A percentile compares a stretch with the other conserved stretches of the same genome.
phyloP scores from a whole-genome alignment of 2,329 filamentous ascomycete species.

The Ceratocystis colombiana region DNA sequence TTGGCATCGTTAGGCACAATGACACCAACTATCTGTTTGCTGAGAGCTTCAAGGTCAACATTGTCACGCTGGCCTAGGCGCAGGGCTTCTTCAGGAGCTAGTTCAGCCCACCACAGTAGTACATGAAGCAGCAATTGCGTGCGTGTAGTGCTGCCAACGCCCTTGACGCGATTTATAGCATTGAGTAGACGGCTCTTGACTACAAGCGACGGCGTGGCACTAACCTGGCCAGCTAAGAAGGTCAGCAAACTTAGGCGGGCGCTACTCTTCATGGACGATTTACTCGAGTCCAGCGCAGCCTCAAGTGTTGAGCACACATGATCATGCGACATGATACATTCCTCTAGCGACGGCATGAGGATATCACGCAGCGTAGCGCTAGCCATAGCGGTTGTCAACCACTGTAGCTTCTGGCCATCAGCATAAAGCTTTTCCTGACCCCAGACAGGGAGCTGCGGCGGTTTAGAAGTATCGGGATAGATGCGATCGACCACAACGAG shows the following conservation, averaged over 20 bases:
- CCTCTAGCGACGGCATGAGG: slow-evolving; percentile 68
- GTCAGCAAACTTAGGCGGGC: slow-evolving; percentile 55
- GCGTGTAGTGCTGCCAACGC: slow-evolving; percentile 57
- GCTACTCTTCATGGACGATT: slow-evolving; percentile 47
- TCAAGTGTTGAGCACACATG: slow-evolving; percentile 57
- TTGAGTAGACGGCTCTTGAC: slow-evolving; percentile 65
- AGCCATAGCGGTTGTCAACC: slow-evolving; percentile 49
- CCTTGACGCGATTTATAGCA: slow-evolving; percentile 61
- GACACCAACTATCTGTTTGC: slow-evolving; percentile 41
- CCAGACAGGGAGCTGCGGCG: slow-evolving; percentile 42
- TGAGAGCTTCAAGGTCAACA: slow-evolving; percentile 36
- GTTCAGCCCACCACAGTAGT: slow-evolving; percentile 56
- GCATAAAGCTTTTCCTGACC: slow-evolving; percentile 57
- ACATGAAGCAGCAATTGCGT: slow-evolving; percentile 67
- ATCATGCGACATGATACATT: slow-evolving; percentile 68
- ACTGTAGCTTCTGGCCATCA: slow-evolving; percentile 42
- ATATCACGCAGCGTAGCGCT: slow-evolving; percentile 54
- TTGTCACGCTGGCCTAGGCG: slow-evolving; percentile 36
- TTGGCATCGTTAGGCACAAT: slow-evolving; percentile 45
- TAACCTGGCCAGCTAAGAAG: slow-evolving; percentile 64
- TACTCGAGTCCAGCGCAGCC: slow-evolving; percentile 35
- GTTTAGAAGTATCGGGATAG: slow-evolving; percentile 36
- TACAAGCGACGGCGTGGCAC: slow-evolving; percentile 55
- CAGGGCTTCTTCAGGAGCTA: slow-evolving; percentile 43
- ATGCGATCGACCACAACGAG: slow-evolving; percentile 46